Percentiles rank a stretch among this genome's conserved stretches.
phyloP scores from a whole-genome alignment of 345 rosid species.

The Brassica incana region DNA sequence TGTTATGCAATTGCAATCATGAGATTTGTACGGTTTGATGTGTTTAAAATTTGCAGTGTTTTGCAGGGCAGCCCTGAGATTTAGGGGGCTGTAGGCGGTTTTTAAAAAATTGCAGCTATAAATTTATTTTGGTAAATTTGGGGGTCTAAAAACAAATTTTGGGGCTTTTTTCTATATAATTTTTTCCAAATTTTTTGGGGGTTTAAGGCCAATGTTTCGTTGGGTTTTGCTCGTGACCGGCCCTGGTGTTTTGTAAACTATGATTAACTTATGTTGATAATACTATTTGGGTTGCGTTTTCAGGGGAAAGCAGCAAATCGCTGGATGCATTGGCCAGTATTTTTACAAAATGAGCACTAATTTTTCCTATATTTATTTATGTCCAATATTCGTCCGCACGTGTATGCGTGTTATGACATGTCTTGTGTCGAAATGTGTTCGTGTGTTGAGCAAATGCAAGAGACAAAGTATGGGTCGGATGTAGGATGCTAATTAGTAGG shows the following conservation, averaged over 20 bases:
- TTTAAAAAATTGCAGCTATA: too few relatives aligned
- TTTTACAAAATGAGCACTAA: not conserved
- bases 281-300: conserved; percentile 4
- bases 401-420: not conserved
- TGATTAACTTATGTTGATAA: not conserved
- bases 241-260: not conserved
- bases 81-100: too few relatives aligned
- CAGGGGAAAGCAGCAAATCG: conserved; percentile 81
- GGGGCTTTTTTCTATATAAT: too few relatives aligned
- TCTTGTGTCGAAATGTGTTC: not conserved
- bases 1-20: not conserved
- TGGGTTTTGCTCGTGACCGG: too few relatives aligned
- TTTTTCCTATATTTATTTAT: not conserved
- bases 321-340: conserved; percentile 80
- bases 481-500: too few relatives aligned
- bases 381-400: not conserved
- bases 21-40: not conserved
- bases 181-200: too few relatives aligned
- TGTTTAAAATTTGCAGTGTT: not conserved
- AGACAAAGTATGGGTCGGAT: not conserved
- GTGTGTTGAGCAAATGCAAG: not conserved
- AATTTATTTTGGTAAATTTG: too few relatives aligned
- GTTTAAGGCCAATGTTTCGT: too few relatives aligned
- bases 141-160: too few relatives aligned
- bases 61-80: too few relatives aligned